Percentiles rank a stretch among this genome's conserved stretches.
phyloP scores from a whole-genome alignment of 2,329 filamentous ascomycete genomes.

The Colletotrichum tamarilloi region DNA sequence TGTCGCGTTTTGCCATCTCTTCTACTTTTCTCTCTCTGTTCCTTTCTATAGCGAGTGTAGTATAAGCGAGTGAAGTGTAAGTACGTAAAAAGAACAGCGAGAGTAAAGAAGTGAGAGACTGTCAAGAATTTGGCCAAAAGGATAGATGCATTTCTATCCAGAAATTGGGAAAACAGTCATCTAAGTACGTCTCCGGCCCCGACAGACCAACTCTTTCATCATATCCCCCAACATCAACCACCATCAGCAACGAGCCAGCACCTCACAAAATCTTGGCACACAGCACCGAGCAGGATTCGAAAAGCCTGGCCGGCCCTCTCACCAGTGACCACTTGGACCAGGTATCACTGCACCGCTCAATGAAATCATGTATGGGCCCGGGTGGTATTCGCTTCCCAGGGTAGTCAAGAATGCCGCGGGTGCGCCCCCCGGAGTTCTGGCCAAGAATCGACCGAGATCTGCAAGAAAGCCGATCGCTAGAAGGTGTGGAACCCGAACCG shows the following conservation, averaged over 20 bases:
- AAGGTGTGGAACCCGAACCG: background rate
- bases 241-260: background rate
- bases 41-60: slow-evolving; percentile 1
- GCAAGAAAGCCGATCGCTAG: slow-evolving; percentile 22
- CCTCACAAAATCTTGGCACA: background rate
- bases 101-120: background rate
- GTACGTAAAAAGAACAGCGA: background rate
- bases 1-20: slow-evolving; percentile 22
- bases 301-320: background rate
- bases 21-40: background rate
- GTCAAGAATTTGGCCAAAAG: background rate
- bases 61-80: slow-evolving; percentile 9
- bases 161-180: background rate
- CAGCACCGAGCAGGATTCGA: background rate
- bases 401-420: no score
- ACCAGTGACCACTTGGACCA: background rate
- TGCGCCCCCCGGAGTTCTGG: slow-evolving; percentile 5
- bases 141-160: background rate
- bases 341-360: background rate
- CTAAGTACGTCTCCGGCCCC: background rate
- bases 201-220: background rate
- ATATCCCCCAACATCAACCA: background rate
- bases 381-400: slow-evolving; percentile 21
- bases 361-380: slow-evolving; percentile 34
- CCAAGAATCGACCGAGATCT: slow-evolving; percentile 31